phyloP scores from a whole-genome alignment of 495 filamentous ascomycete species.

The Copromyces sp. region DNA sequence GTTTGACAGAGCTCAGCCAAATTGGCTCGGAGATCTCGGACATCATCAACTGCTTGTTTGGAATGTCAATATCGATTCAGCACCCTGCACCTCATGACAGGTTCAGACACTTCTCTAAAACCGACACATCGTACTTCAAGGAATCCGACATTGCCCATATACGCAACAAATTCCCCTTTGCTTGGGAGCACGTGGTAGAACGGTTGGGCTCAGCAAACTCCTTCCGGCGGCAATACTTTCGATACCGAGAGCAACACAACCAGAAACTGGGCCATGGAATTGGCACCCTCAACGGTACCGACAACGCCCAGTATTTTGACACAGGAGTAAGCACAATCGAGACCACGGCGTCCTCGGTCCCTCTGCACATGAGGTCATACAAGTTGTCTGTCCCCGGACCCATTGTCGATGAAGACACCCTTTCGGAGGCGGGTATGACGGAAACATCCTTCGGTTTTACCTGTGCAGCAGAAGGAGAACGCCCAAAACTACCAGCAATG shows the following conservation, averaged over 20 bases:
- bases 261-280: constrained; percentile 22
- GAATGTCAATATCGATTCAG: constrained; percentile 10
- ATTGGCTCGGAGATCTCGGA: constrained; percentile 4
- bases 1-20: constrained; percentile 8
- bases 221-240: constrained; percentile 29
- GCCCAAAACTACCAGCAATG: constrained; percentile 8
- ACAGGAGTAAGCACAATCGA: constrained; percentile 2
- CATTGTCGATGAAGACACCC: constrained; percentile 9
- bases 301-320: neutral
- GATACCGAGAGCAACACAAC: constrained; percentile 32
- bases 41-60: constrained; percentile 10
- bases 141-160: constrained; percentile 6
- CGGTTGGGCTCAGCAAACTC: constrained; percentile 34
- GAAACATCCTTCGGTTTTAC: constrained; percentile 12
- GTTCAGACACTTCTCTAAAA: constrained; percentile 5
- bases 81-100: constrained; percentile 20
- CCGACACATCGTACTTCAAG: constrained; percentile 9
- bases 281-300: constrained; percentile 7
- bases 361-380: neutral
- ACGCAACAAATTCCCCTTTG: neutral
- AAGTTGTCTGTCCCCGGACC: neutral
- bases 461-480: neutral
- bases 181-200: constrained; percentile 8
- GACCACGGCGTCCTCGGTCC: constrained; percentile 12
- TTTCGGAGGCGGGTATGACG: constrained; percentile 11